Percentiles rank a stretch among this genome's conserved stretches.
Conservation (phyloP, 352 stramenopile genomes). For the Phytophthora hibernalis region DNA sequence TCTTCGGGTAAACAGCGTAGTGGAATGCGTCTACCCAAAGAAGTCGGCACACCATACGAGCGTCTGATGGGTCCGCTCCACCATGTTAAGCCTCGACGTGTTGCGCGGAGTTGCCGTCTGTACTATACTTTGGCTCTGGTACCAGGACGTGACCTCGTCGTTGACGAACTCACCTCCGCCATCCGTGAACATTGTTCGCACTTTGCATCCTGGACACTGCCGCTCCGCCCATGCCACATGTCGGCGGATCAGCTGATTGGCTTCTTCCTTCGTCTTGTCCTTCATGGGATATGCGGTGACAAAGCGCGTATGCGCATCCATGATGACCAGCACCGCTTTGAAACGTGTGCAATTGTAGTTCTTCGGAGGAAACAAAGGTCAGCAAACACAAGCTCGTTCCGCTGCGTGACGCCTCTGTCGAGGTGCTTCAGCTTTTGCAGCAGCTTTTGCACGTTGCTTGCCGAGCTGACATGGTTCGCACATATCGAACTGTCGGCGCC, state of each 20-base stretch:
- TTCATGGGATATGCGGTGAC: background rate
- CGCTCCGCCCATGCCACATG: background rate
- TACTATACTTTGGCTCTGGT: background rate
- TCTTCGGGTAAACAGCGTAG: too few relatives aligned
- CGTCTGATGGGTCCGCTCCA: background rate
- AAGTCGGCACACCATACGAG: background rate
- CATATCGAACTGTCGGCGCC: background rate
- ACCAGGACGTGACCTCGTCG: background rate
- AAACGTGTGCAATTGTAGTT: background rate
- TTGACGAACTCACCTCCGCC: background rate
- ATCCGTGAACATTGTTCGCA: background rate
- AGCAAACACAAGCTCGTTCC: background rate
- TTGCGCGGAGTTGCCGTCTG: background rate
- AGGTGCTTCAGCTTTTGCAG: background rate
- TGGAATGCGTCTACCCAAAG: too few relatives aligned
- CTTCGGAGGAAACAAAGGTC: background rate
- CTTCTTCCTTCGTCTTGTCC: background rate
- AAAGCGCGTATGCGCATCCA: background rate
- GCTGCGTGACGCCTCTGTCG: background rate
- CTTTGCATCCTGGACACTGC: background rate
- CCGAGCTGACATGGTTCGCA: slow-evolving; percentile 13
- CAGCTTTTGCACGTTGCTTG: slow-evolving; percentile 1
- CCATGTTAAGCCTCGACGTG: background rate
- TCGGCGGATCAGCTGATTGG: background rate
- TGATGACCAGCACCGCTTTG: background rate